phyloP scores from a whole-genome alignment of 352 stramenopile species.

The Pythium dissimile region DNA sequence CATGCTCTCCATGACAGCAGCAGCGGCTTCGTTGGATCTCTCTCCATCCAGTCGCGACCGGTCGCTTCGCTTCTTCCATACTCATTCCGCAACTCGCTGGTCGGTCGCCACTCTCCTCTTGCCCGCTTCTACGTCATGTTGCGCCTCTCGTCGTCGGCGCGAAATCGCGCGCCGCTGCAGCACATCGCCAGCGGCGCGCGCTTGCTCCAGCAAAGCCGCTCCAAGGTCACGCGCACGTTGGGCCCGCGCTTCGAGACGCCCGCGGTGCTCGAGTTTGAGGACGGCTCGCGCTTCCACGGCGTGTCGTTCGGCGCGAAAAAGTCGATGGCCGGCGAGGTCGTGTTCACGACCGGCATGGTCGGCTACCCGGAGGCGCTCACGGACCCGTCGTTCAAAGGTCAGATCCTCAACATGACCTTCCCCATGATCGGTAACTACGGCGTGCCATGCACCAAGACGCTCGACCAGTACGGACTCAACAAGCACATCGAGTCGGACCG shows the following conservation, averaged over 20 bases:
- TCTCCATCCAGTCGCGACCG: too few relatives aligned
- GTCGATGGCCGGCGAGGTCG: slow-evolving; percentile 93
- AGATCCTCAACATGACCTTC: slow-evolving; percentile 97
- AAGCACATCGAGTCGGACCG: slow-evolving; percentile 95
- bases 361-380: slow-evolving; percentile 98
- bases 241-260: slow-evolving; percentile 78
- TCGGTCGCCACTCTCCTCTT: not conserved
- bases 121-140: slow-evolving; percentile 39
- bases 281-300: slow-evolving; percentile 75
- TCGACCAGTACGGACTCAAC: slow-evolving; percentile 92
- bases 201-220: slow-evolving; percentile 48
- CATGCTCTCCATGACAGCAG: slow-evolving; percentile 6
- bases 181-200: slow-evolving; percentile 64
- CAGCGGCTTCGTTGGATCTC: too few relatives aligned
- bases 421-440: slow-evolving; percentile 99
- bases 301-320: slow-evolving; percentile 92
- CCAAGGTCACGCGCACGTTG: slow-evolving; percentile 75
- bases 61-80: too few relatives aligned
- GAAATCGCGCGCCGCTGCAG: slow-evolving; percentile 59
- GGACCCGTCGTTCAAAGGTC: slow-evolving; percentile 96
- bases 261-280: slow-evolving; percentile 82
- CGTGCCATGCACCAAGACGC: slow-evolving; percentile 86
- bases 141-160: slow-evolving; percentile 59
- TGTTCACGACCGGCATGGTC: slow-evolving; percentile 99
- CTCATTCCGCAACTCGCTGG: slow-evolving; percentile 24